Conservation (phyloP, 129 eudicot genomes). For the Escallonia herrerae region DNA sequence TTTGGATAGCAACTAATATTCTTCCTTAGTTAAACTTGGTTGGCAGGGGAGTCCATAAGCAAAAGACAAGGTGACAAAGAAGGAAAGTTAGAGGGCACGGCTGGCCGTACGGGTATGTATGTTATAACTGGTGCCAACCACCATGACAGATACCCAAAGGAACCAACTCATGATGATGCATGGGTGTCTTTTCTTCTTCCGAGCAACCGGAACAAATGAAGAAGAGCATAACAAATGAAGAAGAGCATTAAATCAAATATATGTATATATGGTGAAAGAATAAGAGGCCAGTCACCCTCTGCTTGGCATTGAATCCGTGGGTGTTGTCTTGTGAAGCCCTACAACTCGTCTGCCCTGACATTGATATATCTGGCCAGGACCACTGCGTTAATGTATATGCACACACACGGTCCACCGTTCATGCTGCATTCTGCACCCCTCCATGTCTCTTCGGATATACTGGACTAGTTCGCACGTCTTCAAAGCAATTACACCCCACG, state of each 20-base stretch:
- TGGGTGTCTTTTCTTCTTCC: too few relatives aligned
- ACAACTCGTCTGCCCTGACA: too few relatives aligned
- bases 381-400: not conserved
- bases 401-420: not conserved
- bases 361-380: conserved; percentile 4
- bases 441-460: not conserved
- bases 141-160: conserved; percentile 9
- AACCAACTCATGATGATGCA: conserved; percentile 2
- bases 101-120: not conserved
- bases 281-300: too few relatives aligned
- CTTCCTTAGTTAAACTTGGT: too few relatives aligned
- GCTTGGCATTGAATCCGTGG: conserved; percentile 23
- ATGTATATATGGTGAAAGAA: too few relatives aligned
- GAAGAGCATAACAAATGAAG: too few relatives aligned
- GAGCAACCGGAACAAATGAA: not conserved
- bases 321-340: conserved; percentile 1
- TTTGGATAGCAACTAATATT: too few relatives aligned
- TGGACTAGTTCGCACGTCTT: too few relatives aligned
- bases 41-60: too few relatives aligned
- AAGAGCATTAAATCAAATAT: not conserved
- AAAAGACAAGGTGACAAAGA: too few relatives aligned
- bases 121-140: not conserved
- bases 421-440: not conserved
- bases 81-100: too few relatives aligned
- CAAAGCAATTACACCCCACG: too few relatives aligned